Conservation (phyloP, 306 rosid species). For the Glycine tomentella region DNA sequence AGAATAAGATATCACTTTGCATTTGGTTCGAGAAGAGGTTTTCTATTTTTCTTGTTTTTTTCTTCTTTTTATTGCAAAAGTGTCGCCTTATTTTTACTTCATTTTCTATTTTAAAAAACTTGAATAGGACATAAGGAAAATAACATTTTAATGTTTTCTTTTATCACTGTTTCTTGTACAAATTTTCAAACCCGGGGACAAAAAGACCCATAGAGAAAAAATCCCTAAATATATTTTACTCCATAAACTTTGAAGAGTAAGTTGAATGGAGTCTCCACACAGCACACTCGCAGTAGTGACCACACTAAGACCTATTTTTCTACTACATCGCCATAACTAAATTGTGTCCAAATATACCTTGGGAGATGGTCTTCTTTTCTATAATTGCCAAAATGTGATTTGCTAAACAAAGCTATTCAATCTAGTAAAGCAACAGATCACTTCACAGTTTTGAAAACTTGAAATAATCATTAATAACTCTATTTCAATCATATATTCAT, state of each 20-base stretch:
- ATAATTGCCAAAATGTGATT: not conserved
- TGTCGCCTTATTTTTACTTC: not conserved
- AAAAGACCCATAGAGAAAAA: not conserved
- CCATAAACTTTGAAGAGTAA: not conserved
- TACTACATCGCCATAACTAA: not conserved
- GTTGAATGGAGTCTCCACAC: not conserved
- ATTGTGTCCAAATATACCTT: constrained; percentile 3
- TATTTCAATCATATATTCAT: constrained; percentile 2
- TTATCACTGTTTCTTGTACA: not conserved
- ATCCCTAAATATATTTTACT: not conserved
- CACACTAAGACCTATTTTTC: constrained; percentile 14
- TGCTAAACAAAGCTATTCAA: not conserved
- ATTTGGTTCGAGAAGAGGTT: not conserved
- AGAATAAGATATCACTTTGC: not conserved
- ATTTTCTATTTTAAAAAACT: not conserved
- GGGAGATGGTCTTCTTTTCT: not conserved
- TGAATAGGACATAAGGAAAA: not conserved
- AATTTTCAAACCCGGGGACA: not conserved
- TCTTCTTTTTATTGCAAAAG: not conserved
- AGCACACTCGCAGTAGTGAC: constrained; percentile 6
- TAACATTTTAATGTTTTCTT: not conserved
- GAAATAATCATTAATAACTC: not conserved
- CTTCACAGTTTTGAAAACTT: constrained; percentile 1
- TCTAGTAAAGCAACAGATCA: not conserved
- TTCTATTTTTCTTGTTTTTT: not conserved